Conservation (phyloP, 371 early-diverging fungal genomes). For the Mortierella sp. region DNA sequence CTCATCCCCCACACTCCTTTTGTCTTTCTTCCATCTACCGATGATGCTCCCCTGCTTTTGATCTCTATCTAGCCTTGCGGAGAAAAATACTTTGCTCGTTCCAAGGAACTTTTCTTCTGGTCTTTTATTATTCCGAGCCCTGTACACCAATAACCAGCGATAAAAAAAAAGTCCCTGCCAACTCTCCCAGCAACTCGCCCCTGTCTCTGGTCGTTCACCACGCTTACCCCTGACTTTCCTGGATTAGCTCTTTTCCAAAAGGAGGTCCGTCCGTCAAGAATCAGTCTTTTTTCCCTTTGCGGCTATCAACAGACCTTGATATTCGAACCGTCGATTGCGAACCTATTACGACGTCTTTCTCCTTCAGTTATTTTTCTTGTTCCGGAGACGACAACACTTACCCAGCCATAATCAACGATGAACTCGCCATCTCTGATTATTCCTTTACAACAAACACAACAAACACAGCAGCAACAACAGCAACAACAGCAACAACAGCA, state of each 20-base stretch:
- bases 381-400: conserved; percentile 2
- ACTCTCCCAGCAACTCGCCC: not conserved
- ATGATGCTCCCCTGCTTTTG: not conserved
- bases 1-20: not conserved
- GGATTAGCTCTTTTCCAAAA: not conserved
- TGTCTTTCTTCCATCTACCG: not conserved
- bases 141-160: conserved; percentile 8
- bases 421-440: conserved; percentile 25
- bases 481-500: conserved; percentile 10
- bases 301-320: not conserved
- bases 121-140: not conserved
- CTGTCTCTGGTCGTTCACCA: not conserved
- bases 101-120: not conserved
- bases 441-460: conserved; percentile 19
- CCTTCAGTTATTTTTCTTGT: not conserved
- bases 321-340: not conserved
- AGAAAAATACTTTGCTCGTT: conserved; percentile 19
- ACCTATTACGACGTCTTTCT: not conserved
- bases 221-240: not conserved
- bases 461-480: conserved; percentile 10
- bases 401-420: conserved; percentile 12
- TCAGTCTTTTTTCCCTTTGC: not conserved
- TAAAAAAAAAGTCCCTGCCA: not conserved
- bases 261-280: not conserved
- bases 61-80: conserved; percentile 20